Evolutionary conservation across 305 asterid genomes (phyloP).

Genomic region (Plantago coronopus): DNA sequence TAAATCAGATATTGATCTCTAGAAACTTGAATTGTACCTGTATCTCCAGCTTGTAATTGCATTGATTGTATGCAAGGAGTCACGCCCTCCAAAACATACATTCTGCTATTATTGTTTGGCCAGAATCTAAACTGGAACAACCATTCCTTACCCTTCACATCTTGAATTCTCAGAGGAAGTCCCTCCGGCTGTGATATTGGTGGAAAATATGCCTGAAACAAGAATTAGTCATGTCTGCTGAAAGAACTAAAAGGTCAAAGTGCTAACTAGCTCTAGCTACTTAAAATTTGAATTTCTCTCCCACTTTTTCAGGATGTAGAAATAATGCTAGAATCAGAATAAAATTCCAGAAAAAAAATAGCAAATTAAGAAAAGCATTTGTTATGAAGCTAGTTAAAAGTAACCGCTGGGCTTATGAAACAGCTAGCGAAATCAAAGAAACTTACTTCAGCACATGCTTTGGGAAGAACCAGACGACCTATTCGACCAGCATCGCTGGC

Average conservation of each 20-base stretch:
- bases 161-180: constrained; percentile 96
- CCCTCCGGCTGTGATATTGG: constrained; percentile 96
- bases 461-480: constrained; percentile 96
- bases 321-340: too few species aligned
- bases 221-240: constrained; percentile 20
- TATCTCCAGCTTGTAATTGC: constrained; percentile 98
- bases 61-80: constrained; percentile 95
- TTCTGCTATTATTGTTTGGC: constrained; percentile 97
- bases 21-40: constrained; percentile 41
- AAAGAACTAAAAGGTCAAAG: constrained; percentile 10
- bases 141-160: constrained; percentile 97
- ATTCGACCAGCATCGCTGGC: constrained; percentile 99
- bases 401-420: not conserved
- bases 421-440: constrained; percentile 14
- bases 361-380: not conserved
- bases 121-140: constrained; percentile 90
- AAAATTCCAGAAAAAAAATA: too few species aligned
- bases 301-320: too few species aligned
- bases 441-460: constrained; percentile 98
- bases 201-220: constrained; percentile 85
- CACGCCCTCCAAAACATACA: constrained; percentile 96
- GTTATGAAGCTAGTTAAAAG: too few species aligned
- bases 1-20: too few species aligned
- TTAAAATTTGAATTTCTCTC: not conserved
- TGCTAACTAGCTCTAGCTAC: not conserved